Evolutionary conservation across 2,329 filamentous ascomycete species (phyloP).

Genomic region (Fusarium sp.): DNA sequence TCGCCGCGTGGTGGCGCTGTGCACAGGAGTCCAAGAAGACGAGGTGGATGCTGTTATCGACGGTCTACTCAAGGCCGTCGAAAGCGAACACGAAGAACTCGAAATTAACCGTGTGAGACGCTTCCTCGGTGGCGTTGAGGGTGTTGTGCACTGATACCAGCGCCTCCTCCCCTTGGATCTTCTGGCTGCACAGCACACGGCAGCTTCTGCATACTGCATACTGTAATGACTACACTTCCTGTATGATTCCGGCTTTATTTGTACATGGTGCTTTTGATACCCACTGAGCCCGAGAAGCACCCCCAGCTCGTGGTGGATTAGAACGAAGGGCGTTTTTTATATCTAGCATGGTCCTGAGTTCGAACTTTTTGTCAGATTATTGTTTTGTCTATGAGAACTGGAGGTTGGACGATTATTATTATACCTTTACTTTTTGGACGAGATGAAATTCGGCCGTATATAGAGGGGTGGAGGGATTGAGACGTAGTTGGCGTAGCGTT

Average conservation of each 20-base stretch:
- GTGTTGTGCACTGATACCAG: slow-evolving; percentile 58
- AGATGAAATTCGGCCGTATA: not conserved
- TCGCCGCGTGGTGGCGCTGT: slow-evolving; percentile 86
- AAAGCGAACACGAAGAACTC: slow-evolving; percentile 82
- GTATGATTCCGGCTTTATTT: slow-evolving; percentile 31
- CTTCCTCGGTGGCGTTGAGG: slow-evolving; percentile 83
- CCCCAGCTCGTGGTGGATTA: slow-evolving; percentile 37
- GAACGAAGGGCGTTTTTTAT: slow-evolving; percentile 30
- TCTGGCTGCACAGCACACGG: not conserved
- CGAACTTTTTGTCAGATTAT: slow-evolving; percentile 1
- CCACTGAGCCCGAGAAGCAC: slow-evolving; percentile 40
- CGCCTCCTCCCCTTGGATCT: not conserved
- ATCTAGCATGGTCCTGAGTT: not conserved
- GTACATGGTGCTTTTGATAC: slow-evolving; percentile 43
- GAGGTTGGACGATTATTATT: slow-evolving; percentile 16
- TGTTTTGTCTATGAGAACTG: slow-evolving; percentile 24
- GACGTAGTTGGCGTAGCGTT: not conserved
- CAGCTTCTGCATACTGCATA: slow-evolving; percentile 14
- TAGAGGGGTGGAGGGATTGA: not conserved
- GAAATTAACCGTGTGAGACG: slow-evolving; percentile 82
- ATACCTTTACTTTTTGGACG: slow-evolving; percentile 2
- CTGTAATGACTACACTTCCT: slow-evolving; percentile 36
- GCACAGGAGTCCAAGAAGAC: slow-evolving; percentile 80
- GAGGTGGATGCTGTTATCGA: slow-evolving; percentile 85
- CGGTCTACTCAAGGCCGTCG: slow-evolving; percentile 84